Conservation (phyloP, 148 eudicot species). For the Chenopodium suecicum region DNA sequence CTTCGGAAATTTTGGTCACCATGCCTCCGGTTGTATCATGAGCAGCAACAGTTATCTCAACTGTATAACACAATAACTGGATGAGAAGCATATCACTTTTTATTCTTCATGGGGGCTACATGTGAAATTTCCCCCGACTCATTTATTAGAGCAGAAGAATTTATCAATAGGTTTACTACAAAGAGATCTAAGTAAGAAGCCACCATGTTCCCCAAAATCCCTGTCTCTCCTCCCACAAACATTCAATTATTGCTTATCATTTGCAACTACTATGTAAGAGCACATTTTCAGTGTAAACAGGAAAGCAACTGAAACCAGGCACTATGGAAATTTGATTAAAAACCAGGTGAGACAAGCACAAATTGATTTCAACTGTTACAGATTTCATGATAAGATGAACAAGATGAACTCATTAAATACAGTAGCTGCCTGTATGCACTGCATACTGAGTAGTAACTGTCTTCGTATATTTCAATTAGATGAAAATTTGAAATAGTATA, state of each 20-base stretch:
- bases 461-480: too few species aligned
- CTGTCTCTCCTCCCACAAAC: not conserved
- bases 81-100: slow-evolving; percentile 10
- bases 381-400: too few species aligned
- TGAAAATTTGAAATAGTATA: too few species aligned
- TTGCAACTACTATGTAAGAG: too few species aligned
- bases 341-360: too few species aligned
- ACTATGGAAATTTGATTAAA: too few species aligned
- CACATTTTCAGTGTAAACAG: too few species aligned
- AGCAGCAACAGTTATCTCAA: slow-evolving; percentile 78
- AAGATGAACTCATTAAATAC: too few species aligned
- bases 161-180: not conserved
- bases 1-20: slow-evolving; percentile 87
- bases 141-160: not conserved
- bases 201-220: not conserved
- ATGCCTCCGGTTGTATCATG: slow-evolving; percentile 99
- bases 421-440: too few species aligned
- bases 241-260: not conserved
- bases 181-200: not conserved
- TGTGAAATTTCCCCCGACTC: not conserved
- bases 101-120: not conserved
- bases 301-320: too few species aligned
- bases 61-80: slow-evolving; percentile 37
- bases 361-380: too few species aligned
- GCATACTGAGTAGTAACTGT: too few species aligned